Base-by-base conservation (phyloP, 768 basidiomycete species). In the Suillus spraguei region DNA sequence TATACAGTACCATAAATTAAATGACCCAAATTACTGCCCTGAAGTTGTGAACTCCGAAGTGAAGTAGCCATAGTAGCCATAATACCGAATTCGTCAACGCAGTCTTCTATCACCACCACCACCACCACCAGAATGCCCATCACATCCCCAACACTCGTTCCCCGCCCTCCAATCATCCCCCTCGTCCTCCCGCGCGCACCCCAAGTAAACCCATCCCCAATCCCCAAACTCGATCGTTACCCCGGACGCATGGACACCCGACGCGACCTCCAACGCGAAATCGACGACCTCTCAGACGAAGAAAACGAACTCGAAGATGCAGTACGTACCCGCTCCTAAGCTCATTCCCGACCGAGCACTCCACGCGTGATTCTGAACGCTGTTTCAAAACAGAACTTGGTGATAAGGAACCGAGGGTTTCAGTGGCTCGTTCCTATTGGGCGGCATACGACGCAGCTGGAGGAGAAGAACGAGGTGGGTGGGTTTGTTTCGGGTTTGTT, bases 241-340 rank as follows among this genome's bases (percentile, higher is more conserved):
- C 83, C 87, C 67, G 84, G 82, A 2, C 82, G 85, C 50, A 74
- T 92, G 67, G 88, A 87, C 68, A 80, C 82, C 38, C 79, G 82
- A 47, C 85, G 92, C 28, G 88, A 94, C 73, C 72, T 92, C 36
- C 83, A 85, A 64, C 84, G 86, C 46, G 91, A 94, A 72, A 89
- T 91, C 81, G 90, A 92, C 55, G 91, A 94, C 69, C 76, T 94
- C 64, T 92, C 90, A 63, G 92, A 94, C 62, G 92, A 94, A 72
- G 92, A 94, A 75, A 84, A 81, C 59, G 90, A 93, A 68, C 71
- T 94, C n/a, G 92, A 94, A 63, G 89, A 90, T 50, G 79, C 86
- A 67, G 92, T 90, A 70, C 66, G 85, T 77, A 16, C 16, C 9
- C 28, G 28, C 28, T 28, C 28, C 4, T 28, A 28, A 2, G 28